phyloP scores from a whole-genome alignment of 2,329 filamentous ascomycete species.

The Apiospora kogelbergensis region DNA sequence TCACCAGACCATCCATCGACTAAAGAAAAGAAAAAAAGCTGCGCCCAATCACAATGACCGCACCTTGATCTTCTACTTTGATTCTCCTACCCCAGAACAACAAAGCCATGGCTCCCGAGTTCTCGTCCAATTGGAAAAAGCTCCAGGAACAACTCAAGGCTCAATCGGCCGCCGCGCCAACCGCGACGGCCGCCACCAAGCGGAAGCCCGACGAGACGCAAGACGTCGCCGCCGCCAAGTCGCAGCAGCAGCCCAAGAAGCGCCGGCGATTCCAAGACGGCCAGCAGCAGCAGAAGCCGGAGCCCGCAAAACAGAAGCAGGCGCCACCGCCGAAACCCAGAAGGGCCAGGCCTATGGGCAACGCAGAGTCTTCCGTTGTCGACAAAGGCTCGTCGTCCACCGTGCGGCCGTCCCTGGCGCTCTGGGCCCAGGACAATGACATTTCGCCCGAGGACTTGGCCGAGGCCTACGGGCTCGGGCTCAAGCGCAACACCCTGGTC shows the following conservation, averaged over 20 bases:
- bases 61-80: not conserved
- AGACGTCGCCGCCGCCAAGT: constrained; percentile 21
- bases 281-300: constrained; percentile 22
- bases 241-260: constrained; percentile 22
- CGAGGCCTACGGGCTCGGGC: constrained; percentile 59
- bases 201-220: constrained; percentile 36
- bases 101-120: constrained; percentile 40
- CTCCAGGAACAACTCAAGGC: constrained; percentile 63
- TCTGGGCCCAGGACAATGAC: constrained; percentile 62
- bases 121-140: constrained; percentile 77
- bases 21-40: not conserved
- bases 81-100: not conserved
- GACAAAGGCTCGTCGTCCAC: constrained; percentile 37
- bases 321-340: not conserved
- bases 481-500: constrained; percentile 43
- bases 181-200: constrained; percentile 39
- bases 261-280: constrained; percentile 16
- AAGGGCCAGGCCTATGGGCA: constrained; percentile 52
- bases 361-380: constrained; percentile 49
- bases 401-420: constrained; percentile 53
- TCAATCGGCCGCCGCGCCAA: constrained; percentile 33
- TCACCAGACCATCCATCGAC: not conserved
- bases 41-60: not conserved
- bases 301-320: constrained; percentile 18
- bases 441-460: constrained; percentile 60